These are phyloP conservation scores for Alternaria triticimaculans DNA, from an alignment of 2,329 filamentous ascomycete species.

Conservation along the genomic window DNA sequence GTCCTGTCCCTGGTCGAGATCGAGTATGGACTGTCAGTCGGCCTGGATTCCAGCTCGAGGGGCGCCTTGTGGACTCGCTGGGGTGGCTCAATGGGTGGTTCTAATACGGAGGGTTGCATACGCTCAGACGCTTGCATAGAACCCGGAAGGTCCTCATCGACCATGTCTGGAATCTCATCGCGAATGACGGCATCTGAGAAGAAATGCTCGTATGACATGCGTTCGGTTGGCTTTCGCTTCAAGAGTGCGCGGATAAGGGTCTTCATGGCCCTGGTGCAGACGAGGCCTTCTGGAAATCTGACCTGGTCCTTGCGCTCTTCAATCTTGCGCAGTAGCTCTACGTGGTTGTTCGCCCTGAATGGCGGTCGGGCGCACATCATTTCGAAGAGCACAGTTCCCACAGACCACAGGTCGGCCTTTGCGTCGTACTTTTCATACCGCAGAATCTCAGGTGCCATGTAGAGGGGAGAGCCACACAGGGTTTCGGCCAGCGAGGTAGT, in stretches of 20 bases:
- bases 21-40: conserved; percentile 39
- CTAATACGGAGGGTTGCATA: conserved; percentile 36
- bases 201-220: conserved; percentile 85
- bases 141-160: conserved; percentile 72
- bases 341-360: conserved; percentile 91
- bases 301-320: conserved; percentile 87
- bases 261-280: conserved; percentile 79
- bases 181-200: conserved; percentile 78
- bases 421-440: conserved; percentile 97
- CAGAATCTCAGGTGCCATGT: conserved; percentile 98
- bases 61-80: conserved; percentile 39
- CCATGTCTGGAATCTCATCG: conserved; percentile 77
- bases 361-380: conserved; percentile 92
- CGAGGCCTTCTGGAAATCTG: conserved; percentile 76
- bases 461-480: conserved; percentile 92
- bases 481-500: conserved; percentile 93
- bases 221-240: conserved; percentile 83
- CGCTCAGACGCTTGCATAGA: conserved; percentile 33
- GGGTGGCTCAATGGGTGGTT: conserved; percentile 31
- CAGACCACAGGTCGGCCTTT: conserved; percentile 96
- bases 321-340: conserved; percentile 90
- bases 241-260: conserved; percentile 78
- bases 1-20: conserved; percentile 42
- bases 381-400: conserved; percentile 93
- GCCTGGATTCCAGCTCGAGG: conserved; percentile 34